Base-by-base conservation (phyloP, 2,329 filamentous ascomycete species). In the Colletotrichum sp. region DNA sequence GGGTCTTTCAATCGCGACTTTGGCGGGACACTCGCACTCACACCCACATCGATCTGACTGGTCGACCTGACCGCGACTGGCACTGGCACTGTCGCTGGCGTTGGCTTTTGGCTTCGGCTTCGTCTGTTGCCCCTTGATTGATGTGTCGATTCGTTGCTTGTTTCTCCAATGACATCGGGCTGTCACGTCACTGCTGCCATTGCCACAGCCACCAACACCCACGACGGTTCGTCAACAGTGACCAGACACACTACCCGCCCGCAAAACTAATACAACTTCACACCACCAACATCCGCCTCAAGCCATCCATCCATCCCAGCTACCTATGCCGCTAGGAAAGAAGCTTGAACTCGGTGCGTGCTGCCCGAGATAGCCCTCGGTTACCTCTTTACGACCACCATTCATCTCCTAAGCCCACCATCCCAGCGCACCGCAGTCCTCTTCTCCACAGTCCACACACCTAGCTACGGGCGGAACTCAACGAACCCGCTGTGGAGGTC, bases 401-500 rank as follows among this genome's bases (percentile, higher is more conserved):
- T 11, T 71, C 64, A 28, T 39, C 48, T 61, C 48, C 27, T 27
- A 19, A 64, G 32, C 28, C 28, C 61, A 66, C 44, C 19, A 34
- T 61, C 67, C 67, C n/a, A 73, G 67, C 73, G 44, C 69, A 52
- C 28, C 44, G 28, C n/a, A 22, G 19, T 39, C 39, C 39, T 36
- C 28, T 73, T 73, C 72, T 63, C 69, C 72, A 67, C 63, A 63
- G 69, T 63, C 63, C 72, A 67, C 55, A 63, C 48, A 73, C 27
- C 19, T 48, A 73, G 13, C 19, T 69, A 39, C 65, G 64, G 70
- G 65, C 70, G 57, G 70, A 68, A 75, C 64, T 60, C 73, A 52
- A 65, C 64, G 64, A 75, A 59, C 64, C 73, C 64, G 73, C 73
- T 75, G 70, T 73, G 73, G 73, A 75, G 70, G 70, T 66, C 73